Evolutionary conservation across 331 rosid genomes (phyloP).

Genomic region (Malus hybrid): DNA sequence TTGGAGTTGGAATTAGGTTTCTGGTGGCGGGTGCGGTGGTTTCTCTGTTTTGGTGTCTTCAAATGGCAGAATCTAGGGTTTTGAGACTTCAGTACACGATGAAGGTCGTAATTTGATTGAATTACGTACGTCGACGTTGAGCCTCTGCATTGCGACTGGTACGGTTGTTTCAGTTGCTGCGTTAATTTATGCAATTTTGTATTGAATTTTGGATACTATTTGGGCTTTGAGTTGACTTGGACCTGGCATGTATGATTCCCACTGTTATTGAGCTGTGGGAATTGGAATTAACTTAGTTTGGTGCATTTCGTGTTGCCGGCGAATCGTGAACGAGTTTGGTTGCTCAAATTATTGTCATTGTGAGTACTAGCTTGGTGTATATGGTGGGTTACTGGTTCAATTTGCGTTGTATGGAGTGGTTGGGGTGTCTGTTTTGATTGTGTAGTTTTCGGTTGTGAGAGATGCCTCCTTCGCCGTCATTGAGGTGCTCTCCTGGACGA

Average conservation of each 20-base stretch:
- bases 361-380: background rate
- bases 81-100: background rate
- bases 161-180: slow-evolving; percentile 2
- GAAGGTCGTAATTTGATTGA: slow-evolving; percentile 11
- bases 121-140: slow-evolving; percentile 6
- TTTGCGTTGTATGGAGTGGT: slow-evolving; percentile 12
- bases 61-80: slow-evolving; percentile 32
- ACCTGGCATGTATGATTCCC: slow-evolving; percentile 8
- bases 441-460: slow-evolving; percentile 23
- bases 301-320: slow-evolving; percentile 8
- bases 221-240: slow-evolving; percentile 33
- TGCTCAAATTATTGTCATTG: background rate
- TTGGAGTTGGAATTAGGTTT: slow-evolving; percentile 16
- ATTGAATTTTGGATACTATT: slow-evolving; percentile 6
- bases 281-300: slow-evolving; percentile 7
- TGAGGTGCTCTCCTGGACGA: slow-evolving; percentile 68
- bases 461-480: slow-evolving; percentile 76
- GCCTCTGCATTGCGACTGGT: slow-evolving; percentile 22
- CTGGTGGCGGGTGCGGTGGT: background rate
- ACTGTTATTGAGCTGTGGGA: slow-evolving; percentile 7
- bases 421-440: slow-evolving; percentile 6
- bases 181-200: slow-evolving; percentile 19
- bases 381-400: slow-evolving; percentile 9
- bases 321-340: background rate
- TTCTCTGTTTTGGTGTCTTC: background rate